Base-by-base conservation (phyloP, 306 rosid species). In the Geum urbanum region DNA sequence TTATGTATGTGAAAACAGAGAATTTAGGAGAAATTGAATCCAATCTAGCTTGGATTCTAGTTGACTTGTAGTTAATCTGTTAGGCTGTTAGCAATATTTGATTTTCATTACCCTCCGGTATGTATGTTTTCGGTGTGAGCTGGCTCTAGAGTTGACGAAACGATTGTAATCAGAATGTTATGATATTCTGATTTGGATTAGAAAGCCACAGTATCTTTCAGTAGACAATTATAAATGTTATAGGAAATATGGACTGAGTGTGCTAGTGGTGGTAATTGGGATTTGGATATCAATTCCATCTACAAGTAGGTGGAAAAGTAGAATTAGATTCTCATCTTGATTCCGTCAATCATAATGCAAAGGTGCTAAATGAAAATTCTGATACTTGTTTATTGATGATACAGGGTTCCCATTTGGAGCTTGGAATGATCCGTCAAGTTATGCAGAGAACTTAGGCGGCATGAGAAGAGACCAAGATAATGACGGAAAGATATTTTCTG, bases 341-440 rank as follows among this genome's bases (percentile, higher is more conserved):
- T 19, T 4, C 61, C 79, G 76, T 74, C 76, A 82, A 72, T 86
- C 88, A 76, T 41, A 82, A 86, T 46, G 77, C 70, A 22, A 77
- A 77, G 73, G 79, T 78, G 20, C 71, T 74, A 39, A 73, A 66
- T 60, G 71, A 46, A 51, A 88, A 74, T 51, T 77, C 78, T 61
- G 84, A 85, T 66, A 12, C 85, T 50, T 47, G 60, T 76, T 65
- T 75, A 51, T 66, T 80, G 81, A 32, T 3, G 37, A 32, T 74
- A 40, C 81, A 54, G 90, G 84, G 37, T 86, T 88, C 65, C 75
- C 88, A 4, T 88, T 78, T 44, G 55, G 74, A 55, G 82, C 91
- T 53, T 88, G 92, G 90, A 86, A 79, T 45, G 85, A 85, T 43
- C 66, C 97, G 9, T 76, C 83, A 18, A 78, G 79, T 60, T 81